These are phyloP conservation scores for Xylaria sp. DNA, from an alignment of 2,329 filamentous ascomycete genomes.

Conservation along the genomic window DNA sequence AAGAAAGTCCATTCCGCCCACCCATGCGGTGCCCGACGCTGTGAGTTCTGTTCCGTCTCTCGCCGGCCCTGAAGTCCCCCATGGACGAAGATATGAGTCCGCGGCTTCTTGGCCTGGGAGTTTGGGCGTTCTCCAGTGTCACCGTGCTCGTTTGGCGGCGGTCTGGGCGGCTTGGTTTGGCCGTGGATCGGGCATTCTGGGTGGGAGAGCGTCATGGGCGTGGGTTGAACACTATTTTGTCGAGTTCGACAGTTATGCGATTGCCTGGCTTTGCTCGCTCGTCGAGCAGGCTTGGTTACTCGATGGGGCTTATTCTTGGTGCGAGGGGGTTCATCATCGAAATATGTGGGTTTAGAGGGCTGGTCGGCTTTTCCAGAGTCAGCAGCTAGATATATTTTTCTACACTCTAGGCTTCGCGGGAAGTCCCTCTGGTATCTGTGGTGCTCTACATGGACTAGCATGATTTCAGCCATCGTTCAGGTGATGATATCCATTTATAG, in stretches of 20 bases:
- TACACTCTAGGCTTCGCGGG: slow-evolving; percentile 51
- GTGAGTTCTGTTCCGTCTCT: slow-evolving; percentile 40
- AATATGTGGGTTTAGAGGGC: slow-evolving; percentile 54
- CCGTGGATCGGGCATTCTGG: slow-evolving; percentile 51
- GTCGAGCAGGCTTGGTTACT: slow-evolving; percentile 76
- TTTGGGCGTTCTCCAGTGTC: slow-evolving; percentile 35
- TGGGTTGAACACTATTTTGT: slow-evolving; percentile 77
- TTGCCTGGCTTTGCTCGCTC: slow-evolving; percentile 68
- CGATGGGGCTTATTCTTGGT: slow-evolving; percentile 99
- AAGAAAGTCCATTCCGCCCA: slow-evolving; percentile 42
- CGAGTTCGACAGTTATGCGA: slow-evolving; percentile 98
- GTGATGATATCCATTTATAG: slow-evolving; percentile 96
- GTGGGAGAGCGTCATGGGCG: slow-evolving; percentile 58
- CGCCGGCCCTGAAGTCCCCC: slow-evolving; percentile 57
- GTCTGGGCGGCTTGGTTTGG: slow-evolving; percentile 46
- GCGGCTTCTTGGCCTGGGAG: slow-evolving; percentile 55
- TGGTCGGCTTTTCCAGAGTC: slow-evolving; percentile 23
- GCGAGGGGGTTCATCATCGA: slow-evolving; percentile 78
- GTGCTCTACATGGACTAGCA: slow-evolving; percentile 37
- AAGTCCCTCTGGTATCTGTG: slow-evolving; percentile 39
- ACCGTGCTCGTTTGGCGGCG: slow-evolving; percentile 36
- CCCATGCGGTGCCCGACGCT: slow-evolving; percentile 33
- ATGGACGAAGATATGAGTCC: slow-evolving; percentile 94
- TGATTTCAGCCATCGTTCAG: slow-evolving; percentile 55
- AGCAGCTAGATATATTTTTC: slow-evolving; percentile 45